phyloP scores from a whole-genome alignment of 2,329 filamentous ascomycete species.

The Oidium heveae region DNA sequence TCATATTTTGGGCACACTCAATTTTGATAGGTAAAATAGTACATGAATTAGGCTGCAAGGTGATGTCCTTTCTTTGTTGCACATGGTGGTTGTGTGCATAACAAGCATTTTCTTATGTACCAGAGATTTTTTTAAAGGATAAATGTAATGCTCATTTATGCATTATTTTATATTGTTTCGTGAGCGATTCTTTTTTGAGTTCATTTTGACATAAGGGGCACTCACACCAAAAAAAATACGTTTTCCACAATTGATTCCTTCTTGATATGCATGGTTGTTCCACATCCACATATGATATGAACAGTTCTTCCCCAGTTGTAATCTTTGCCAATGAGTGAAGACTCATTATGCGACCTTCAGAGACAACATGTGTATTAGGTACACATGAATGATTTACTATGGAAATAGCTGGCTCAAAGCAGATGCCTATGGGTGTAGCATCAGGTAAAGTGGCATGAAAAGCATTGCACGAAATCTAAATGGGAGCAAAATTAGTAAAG shows the following conservation, averaged over 20 bases:
- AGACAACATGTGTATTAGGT: conserved; percentile 32
- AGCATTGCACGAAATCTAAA: conserved; percentile 33
- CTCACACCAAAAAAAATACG: conserved; percentile 10
- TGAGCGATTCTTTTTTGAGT: too few species aligned
- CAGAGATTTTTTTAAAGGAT: too few species aligned
- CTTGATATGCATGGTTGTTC: conserved; percentile 3
- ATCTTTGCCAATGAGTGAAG: conserved; percentile 26
- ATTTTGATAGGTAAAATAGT: too few species aligned
- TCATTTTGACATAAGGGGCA: conserved; percentile 6
- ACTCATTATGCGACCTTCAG: conserved; percentile 24
- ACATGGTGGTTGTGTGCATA: too few species aligned
- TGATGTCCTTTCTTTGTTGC: too few species aligned
- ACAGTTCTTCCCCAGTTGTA: conserved; percentile 26
- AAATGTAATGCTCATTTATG: too few species aligned
- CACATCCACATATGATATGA: conserved; percentile 35
- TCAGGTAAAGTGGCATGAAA: conserved; percentile 31
- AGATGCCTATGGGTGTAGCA: conserved; percentile 26
- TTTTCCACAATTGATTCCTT: conserved; percentile 4
- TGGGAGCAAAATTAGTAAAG: neutral
- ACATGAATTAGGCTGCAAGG: too few species aligned
- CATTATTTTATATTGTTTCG: too few species aligned
- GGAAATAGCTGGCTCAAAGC: conserved; percentile 22
- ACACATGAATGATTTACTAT: conserved; percentile 38
- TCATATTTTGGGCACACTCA: too few species aligned
- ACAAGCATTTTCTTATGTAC: too few species aligned